A percentile compares a stretch with the other conserved stretches of the same genome.
Conservation (phyloP, 257 asterid species). For the Solanum pinnatisectum region DNA sequence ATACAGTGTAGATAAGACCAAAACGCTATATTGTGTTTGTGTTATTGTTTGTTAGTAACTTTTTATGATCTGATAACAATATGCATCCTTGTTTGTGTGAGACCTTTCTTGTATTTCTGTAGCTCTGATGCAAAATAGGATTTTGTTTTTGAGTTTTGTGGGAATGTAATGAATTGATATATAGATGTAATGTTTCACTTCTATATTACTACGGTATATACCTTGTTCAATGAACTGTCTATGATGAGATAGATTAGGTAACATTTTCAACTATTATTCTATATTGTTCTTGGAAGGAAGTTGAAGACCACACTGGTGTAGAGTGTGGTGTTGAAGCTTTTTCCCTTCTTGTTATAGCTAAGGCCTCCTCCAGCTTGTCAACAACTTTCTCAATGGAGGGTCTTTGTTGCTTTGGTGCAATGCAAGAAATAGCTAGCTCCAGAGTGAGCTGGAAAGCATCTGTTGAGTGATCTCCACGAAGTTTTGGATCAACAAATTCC, state of each 20-base stretch:
- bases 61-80: not conserved
- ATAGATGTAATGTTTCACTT: not conserved
- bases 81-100: not conserved
- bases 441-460: constrained; percentile 13
- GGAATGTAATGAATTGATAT: not conserved
- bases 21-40: not conserved
- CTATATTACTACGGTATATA: not conserved
- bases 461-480: constrained; percentile 16
- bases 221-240: not conserved
- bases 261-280: not conserved
- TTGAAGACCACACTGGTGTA: not conserved
- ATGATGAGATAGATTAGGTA: not conserved
- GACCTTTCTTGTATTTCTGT: not conserved
- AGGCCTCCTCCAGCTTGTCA: constrained; percentile 9
- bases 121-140: not conserved
- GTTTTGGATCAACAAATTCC: constrained; percentile 22
- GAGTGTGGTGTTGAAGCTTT: constrained; percentile 3
- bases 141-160: not conserved
- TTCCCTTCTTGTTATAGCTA: constrained; percentile 8
- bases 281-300: not conserved
- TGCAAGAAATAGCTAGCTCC: constrained; percentile 20
- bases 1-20: not conserved
- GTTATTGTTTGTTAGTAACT: not conserved
- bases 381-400: constrained; percentile 12
- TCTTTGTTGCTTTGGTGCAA: constrained; percentile 4